A percentile compares a stretch with the other conserved stretches of the same genome.
Evolutionary conservation across 441 rosid species (phyloP).

Genomic region (Eutrema salsugineum): DNA sequence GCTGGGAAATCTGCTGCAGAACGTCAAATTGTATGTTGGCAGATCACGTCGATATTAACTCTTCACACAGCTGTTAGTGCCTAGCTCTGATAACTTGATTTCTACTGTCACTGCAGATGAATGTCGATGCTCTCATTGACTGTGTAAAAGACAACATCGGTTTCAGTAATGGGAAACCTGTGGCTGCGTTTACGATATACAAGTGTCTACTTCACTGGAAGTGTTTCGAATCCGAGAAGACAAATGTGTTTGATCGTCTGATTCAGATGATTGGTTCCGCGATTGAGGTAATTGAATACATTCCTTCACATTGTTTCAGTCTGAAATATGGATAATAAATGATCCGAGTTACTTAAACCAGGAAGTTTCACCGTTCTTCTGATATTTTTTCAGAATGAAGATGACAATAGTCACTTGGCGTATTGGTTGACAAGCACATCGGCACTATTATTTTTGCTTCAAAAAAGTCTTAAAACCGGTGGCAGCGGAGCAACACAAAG

Average conservation of each 20-base stretch:
- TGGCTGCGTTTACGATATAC: constrained; percentile 92
- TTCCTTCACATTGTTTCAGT: constrained; percentile 4
- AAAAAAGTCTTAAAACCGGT: constrained; percentile 74
- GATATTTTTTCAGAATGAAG: constrained; percentile 70
- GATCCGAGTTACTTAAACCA: not conserved
- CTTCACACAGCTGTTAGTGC: constrained; percentile 17
- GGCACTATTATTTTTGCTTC: constrained; percentile 83
- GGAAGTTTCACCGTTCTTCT: not conserved
- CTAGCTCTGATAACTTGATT: constrained; percentile 11
- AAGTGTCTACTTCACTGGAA: constrained; percentile 98
- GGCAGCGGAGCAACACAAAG: constrained; percentile 62
- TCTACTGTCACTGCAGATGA: constrained; percentile 61
- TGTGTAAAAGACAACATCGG: constrained; percentile 75
- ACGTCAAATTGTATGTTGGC: constrained; percentile 78
- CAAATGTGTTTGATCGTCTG: constrained; percentile 95
- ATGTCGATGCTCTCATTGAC: constrained; percentile 79
- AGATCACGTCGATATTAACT: constrained; percentile 1
- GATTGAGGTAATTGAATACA: constrained; percentile 64
- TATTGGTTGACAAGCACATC: constrained; percentile 98
- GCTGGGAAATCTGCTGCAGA: constrained; percentile 68
- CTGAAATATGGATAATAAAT: not conserved
- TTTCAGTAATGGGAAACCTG: constrained; percentile 83
- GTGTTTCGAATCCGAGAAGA: constrained; percentile 95
- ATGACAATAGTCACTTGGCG: constrained; percentile 85
- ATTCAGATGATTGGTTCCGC: constrained; percentile 99